Base-by-base conservation (phyloP, 164 flowering plant genomes). In the Tetracentron sinense region DNA sequence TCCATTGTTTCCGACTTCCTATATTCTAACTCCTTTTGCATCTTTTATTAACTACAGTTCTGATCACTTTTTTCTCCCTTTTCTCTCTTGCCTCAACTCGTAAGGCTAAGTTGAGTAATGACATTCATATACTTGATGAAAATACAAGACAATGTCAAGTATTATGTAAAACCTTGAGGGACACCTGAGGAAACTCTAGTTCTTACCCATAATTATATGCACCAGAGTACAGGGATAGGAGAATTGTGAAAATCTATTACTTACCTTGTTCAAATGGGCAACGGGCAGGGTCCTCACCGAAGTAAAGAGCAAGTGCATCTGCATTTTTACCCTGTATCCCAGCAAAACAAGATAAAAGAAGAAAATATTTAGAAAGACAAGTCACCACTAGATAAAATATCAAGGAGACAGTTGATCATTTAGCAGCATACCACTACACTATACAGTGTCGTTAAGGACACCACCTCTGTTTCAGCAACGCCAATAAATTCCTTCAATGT, bases 181-280 rank as follows among this genome's bases (percentile, higher is more conserved):
- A 33, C 44, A 12, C 1, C 14, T 10, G 14, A 38, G 44, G 11
- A 38, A 38, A 10, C 38, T n/a, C n/a, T n/a, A n/a, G n/a, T 7
- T n/a, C 27, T 33, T 62, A 33, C 26, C 16, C 48, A 21, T 15
- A 25, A 49, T 27, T 30, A 15, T 35, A 56, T 5, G 53, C 47
- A 65, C 17, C 29, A 30, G 1, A n/a, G 25, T 16, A 64, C 33
- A 21, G 3, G 8, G 26, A 14, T 31, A 19, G 14, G 14, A 47
- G 21, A 33, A 30, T 47, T 19, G 47, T 20, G n/a, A 19, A 22
- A 1, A 38, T 30, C 28, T 23, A 20, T 50, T 29, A 20, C 11
- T 69, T 77, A 89, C 98, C 98, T 85, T 94, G 98, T 69, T 94
- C 98, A 77, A 94, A 90, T 62, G 97, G 98, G 81, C 89, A 90